Base-by-base conservation (phyloP, 176 grass and related monocot genomes). In the Musa beccarii region DNA sequence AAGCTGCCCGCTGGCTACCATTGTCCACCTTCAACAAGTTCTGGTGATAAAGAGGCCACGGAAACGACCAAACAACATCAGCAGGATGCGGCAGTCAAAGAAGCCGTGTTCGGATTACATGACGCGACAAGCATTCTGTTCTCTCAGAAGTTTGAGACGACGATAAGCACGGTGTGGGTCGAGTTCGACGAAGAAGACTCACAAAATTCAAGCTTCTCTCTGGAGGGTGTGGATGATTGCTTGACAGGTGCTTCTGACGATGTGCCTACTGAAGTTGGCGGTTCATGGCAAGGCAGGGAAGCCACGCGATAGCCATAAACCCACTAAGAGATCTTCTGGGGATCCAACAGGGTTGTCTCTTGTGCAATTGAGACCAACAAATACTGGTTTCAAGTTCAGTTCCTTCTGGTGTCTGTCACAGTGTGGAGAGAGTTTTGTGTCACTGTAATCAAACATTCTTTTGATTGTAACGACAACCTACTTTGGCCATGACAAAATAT, bases 161-260 rank as follows among this genome's bases (percentile, higher is more conserved):
- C 84, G 55, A 86, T 99, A 81, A 99, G 86, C 86, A 89, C 88
- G 28, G 88, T 94, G 53, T 99, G 95, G 95, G 88, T 99, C 2
- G 83, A 86, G 74, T 94, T 99, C 73, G 86, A 89, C 24, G 81
- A 92, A 14, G 90, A 81, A n/a, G 78, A 85, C 11, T 54, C 72
- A 5, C 72, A 56, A 28, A 34, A 23, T 74, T 74, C 23, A 9
- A 23, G 25, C 52, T 56, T 57, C 11, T 74, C 53, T 11, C 15
- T 28, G 26, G 14, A n/a, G 23, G 26, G 28, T 2, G 28, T 68
- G 11, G 23, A 66, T 19, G 63, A 66, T 66, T 28, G 10, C 2
- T 66, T 28, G 13, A 66, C 66, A 13, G 72, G 22, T 11, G 53
- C 11, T 54, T 71, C 2, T 11, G 50, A 51, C 21, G 68, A 56